phyloP scores from a whole-genome alignment of 1,284 basidiomycete species.

The Vanrija sp. region DNA sequence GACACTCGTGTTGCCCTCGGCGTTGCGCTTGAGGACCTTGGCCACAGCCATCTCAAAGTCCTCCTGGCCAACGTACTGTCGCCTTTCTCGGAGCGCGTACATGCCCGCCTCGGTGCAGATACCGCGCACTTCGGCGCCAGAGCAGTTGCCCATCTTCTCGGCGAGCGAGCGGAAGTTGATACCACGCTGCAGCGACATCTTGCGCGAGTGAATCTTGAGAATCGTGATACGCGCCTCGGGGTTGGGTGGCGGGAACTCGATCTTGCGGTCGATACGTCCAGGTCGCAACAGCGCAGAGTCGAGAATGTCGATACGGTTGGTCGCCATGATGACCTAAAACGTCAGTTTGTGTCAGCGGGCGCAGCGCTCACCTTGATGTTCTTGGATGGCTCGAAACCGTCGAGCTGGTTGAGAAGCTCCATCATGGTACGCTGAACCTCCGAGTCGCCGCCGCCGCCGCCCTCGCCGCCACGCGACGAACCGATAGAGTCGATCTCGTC shows the following conservation, averaged over 20 bases:
- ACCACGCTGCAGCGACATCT: conserved; percentile 97
- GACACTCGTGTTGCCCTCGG: conserved; percentile 82
- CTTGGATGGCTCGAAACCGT: conserved; percentile 96
- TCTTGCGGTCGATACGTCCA: conserved; percentile 97
- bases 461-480: conserved; percentile 83
- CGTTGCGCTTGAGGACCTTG: conserved; percentile 91
- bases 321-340: conserved; percentile 84
- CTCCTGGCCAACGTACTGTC: conserved; percentile 96
- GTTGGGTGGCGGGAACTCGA: conserved; percentile 97
- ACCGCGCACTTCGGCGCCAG: conserved; percentile 94
- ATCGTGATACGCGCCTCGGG: conserved; percentile 96
- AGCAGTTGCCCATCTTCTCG: conserved; percentile 99
- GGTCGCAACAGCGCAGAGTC: conserved; percentile 92
- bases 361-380: conserved; percentile 77
- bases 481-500: conserved; percentile 99
- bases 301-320: conserved; percentile 96
- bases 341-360: not conserved
- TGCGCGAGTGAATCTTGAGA: conserved; percentile 92
- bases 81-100: conserved; percentile 91
- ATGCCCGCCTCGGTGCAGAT: conserved; percentile 99
- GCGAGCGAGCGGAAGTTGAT: conserved; percentile 92
- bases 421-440: conserved; percentile 99
- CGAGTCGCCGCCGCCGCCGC: conserved; percentile 82
- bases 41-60: conserved; percentile 98
- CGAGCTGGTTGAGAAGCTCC: conserved; percentile 92